Evolutionary conservation across 257 asterid species (phyloP).

Genomic region (Solanum habrochaites): DNA sequence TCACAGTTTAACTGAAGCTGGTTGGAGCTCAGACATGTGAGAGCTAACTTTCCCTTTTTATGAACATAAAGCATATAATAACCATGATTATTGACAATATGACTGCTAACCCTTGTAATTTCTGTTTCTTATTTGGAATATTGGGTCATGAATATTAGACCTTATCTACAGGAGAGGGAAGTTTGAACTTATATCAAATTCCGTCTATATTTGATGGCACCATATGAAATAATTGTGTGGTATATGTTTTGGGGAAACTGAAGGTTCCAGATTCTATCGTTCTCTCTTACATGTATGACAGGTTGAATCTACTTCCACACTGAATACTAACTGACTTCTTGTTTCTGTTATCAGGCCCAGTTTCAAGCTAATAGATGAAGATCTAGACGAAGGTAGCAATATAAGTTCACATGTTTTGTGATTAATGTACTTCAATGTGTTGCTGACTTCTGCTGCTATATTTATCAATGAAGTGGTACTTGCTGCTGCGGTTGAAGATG

Average conservation of each 20-base stretch:
- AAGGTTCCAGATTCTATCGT: neutral
- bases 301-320: neutral
- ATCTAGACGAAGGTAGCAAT: constrained; percentile 47
- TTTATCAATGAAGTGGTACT: constrained; percentile 23
- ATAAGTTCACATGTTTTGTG: neutral
- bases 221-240: neutral
- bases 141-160: neutral
- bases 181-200: neutral
- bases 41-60: constrained; percentile 3
- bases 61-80: neutral
- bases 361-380: constrained; percentile 75
- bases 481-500: constrained; percentile 36
- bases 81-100: neutral
- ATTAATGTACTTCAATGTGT: constrained; percentile 6
- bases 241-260: neutral
- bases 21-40: constrained; percentile 48
- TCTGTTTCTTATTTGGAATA: neutral
- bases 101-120: neutral
- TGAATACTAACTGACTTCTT: constrained; percentile 1
- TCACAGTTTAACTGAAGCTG: constrained; percentile 15
- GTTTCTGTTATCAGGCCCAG: constrained; percentile 59
- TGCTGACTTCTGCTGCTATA: constrained; percentile 4
- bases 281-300: neutral
- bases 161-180: neutral
- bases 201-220: neutral